Conservation (phyloP, 352 stramenopile species). For the Phytophthora cactorum region DNA sequence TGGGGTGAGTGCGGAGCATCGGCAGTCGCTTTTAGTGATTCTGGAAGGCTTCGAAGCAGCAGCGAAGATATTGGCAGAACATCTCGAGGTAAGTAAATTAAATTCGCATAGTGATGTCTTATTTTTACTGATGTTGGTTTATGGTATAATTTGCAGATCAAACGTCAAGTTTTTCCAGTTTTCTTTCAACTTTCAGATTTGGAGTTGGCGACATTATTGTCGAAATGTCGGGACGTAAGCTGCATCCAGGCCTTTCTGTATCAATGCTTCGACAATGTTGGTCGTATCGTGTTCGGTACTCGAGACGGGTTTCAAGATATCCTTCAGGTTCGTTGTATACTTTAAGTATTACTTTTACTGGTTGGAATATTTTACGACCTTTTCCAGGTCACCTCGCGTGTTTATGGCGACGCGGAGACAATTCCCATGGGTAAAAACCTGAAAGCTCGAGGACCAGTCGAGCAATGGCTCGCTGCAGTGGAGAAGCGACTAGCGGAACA, state of each 20-base stretch:
- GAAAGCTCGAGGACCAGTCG: conserved; percentile 68
- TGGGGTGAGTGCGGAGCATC: conserved; percentile 54
- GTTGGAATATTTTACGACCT: neutral
- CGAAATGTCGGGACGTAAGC: conserved; percentile 49
- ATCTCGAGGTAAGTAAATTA: conserved; percentile 50
- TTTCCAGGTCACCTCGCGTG: conserved; percentile 44
- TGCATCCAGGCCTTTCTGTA: conserved; percentile 64
- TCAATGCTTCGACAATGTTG: conserved; percentile 79
- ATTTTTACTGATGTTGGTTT: neutral
- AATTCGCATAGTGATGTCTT: too few species aligned
- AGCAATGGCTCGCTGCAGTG: conserved; percentile 69
- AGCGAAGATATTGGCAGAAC: conserved; percentile 52
- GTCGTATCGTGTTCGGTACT: conserved; percentile 58
- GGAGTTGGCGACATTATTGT: conserved; percentile 61
- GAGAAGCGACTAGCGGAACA: conserved; percentile 68
- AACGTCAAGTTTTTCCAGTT: conserved; percentile 61
- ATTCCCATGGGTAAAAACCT: conserved; percentile 77
- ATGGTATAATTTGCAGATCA: conserved; percentile 35
- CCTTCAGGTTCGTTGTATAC: conserved; percentile 24
- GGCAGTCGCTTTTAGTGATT: conserved; percentile 44
- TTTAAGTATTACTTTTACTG: too few species aligned
- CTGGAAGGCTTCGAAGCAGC: conserved; percentile 64
- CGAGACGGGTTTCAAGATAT: conserved; percentile 73
- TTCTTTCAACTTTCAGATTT: conserved; percentile 75
- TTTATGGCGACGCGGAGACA: conserved; percentile 45